Base-by-base conservation (phyloP, 2,329 filamentous ascomycete species). In the Proliferodiscus dingleyae region DNA sequence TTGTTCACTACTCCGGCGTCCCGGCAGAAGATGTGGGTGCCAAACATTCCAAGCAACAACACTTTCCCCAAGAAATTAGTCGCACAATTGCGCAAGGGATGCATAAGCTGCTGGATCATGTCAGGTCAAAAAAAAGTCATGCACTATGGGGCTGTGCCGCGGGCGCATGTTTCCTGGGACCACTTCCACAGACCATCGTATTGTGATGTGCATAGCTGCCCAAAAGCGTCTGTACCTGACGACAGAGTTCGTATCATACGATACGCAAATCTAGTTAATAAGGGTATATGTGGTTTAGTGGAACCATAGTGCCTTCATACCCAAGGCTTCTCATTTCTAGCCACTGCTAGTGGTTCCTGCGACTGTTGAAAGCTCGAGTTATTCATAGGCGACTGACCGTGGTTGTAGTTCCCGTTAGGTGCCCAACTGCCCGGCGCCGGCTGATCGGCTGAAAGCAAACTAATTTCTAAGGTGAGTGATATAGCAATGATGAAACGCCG, bases 161-260 rank as follows among this genome's bases (percentile, higher is more conserved):
- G 45, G 49, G 51, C 48, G 44, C 49, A 36, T 41, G 11, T n/a
- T 47, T 24, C 43, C 32, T 32, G 37, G 36, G 28, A 46, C 44
- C 47, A 45, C 45, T 48, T 51, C 52, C 49, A 47, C 47, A 42
- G 49, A 52, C 43, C 41, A 30, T 36, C 42, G 30, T 45, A 33
- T 32, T 44, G 44, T 57, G 49, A 49, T 51, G 49, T 43, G 55
- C 55, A 59, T 60, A 18, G 57, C 58, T 52, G 55, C 58, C 58
- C 49, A 57, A 60, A 52, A 28, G 44, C 47, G 54, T 51, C 37
- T 34, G 52, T 60, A 57, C 58, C 56, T 59, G 50, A 59, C 48
- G 40, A n/a, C 37, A 28, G 44, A 43, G 44, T 48, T 42, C 16
- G 29, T 45, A 46, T 44, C 46, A 45, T 49, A 41, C 42, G 26